A percentile compares a stretch with the other conserved stretches of the same genome.
These are phyloP conservation scores for Rhodotorula babjevae DNA, from an alignment of 768 basidiomycete species.

Conservation along the genomic window DNA sequence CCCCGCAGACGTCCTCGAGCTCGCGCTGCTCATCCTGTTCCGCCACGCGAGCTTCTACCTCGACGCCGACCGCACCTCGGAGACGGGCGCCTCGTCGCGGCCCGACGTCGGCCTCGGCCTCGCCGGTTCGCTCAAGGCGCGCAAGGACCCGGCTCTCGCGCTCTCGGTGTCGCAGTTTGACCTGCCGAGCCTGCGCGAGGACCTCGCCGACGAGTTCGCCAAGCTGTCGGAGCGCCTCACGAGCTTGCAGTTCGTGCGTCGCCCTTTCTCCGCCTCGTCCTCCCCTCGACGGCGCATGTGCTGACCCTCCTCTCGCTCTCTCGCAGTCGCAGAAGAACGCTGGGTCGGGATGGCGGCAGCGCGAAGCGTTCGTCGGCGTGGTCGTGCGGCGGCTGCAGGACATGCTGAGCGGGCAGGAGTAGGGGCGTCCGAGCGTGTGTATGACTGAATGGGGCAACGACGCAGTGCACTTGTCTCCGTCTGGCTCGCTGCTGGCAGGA, in stretches of 20 bases:
- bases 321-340: conserved; percentile 46
- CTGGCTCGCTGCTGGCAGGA: too few relatives aligned
- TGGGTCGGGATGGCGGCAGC: conserved; percentile 57
- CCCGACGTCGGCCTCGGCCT: conserved; percentile 37
- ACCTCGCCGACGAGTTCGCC: conserved; percentile 57
- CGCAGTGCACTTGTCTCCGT: not conserved
- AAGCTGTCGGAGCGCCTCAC: conserved; percentile 53
- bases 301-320: not conserved
- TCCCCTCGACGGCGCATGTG: too few relatives aligned
- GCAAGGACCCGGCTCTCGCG: conserved; percentile 6
- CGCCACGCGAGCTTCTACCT: conserved; percentile 68
- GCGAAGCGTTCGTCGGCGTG: conserved; percentile 67
- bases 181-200: conserved; percentile 24
- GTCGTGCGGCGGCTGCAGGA: conserved; percentile 58
- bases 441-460: not conserved
- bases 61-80: conserved; percentile 41
- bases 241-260: conserved; percentile 56
- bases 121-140: conserved; percentile 26
- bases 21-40: conserved; percentile 74
- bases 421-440: not conserved
- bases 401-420: not conserved
- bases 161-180: conserved; percentile 19
- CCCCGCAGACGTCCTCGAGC: conserved; percentile 54
- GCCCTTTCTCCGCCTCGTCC: not conserved
- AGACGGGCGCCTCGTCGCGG: conserved; percentile 47